Evolutionary conservation across 148 eudicot species (phyloP).

Genomic region (Gaultheria prostrata): DNA sequence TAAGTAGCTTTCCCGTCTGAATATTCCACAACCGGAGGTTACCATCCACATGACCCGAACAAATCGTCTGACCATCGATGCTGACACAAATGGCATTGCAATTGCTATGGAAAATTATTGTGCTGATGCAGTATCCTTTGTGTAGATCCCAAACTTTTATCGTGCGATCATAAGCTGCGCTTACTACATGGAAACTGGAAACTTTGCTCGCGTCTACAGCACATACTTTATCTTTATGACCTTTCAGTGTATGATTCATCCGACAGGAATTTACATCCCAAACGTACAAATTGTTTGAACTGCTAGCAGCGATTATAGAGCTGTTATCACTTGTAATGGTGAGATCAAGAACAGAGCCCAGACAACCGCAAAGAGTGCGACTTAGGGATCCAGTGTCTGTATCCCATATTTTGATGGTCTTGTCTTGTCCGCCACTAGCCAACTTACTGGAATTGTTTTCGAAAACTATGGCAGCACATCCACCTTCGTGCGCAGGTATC

Average conservation of each 20-base stretch:
- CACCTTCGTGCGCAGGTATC: conserved; percentile 84
- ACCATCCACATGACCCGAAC: conserved; percentile 89
- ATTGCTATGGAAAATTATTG: conserved; percentile 72
- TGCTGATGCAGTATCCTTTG: conserved; percentile 77
- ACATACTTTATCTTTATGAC: conserved; percentile 91
- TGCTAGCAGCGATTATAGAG: conserved; percentile 80
- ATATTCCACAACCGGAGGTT: conserved; percentile 85
- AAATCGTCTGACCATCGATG: conserved; percentile 76
- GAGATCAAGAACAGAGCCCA: conserved; percentile 88
- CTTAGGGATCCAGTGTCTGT: conserved; percentile 55
- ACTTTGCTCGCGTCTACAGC: conserved; percentile 87
- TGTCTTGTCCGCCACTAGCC: conserved; percentile 86
- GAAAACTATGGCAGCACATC: conserved; percentile 77
- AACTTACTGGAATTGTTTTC: conserved; percentile 66
- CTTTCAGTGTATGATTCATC: conserved; percentile 81
- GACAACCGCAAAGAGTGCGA: conserved; percentile 58
- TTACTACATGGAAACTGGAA: conserved; percentile 65
- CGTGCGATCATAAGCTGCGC: conserved; percentile 86
- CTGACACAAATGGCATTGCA: conserved; percentile 75
- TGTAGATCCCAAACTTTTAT: conserved; percentile 93
- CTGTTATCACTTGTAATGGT: conserved; percentile 71
- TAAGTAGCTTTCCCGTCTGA: conserved; percentile 69
- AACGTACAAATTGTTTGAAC: conserved; percentile 74
- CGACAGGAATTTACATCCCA: conserved; percentile 79
- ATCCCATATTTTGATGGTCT: conserved; percentile 84